These are phyloP conservation scores for Calophaca sinica DNA, from an alignment of 306 rosid genomes.

Conservation along the genomic window DNA sequence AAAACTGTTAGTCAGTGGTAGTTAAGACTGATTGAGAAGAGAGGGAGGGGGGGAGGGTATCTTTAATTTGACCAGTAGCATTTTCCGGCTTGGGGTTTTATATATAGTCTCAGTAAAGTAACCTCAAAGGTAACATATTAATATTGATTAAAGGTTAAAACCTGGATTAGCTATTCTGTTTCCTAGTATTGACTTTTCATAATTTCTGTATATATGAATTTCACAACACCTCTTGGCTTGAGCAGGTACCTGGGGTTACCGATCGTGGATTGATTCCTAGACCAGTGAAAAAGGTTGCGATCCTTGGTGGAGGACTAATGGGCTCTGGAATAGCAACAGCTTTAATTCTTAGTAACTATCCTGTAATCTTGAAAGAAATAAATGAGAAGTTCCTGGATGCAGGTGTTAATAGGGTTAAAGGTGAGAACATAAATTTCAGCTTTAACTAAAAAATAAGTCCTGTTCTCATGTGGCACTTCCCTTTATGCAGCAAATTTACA, in stretches of 20 bases:
- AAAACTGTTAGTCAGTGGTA: background rate
- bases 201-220: background rate
- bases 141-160: too few species aligned
- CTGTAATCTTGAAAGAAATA: constrained; percentile 91
- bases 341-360: constrained; percentile 75
- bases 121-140: too few species aligned
- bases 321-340: constrained; percentile 98
- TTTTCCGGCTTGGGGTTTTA: too few species aligned
- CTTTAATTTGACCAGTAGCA: too few species aligned
- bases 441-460: constrained; percentile 11
- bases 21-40: background rate
- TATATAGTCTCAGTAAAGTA: too few species aligned
- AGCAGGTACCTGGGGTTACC: constrained; percentile 90
- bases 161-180: too few species aligned
- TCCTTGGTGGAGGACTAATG: constrained; percentile 97
- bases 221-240: constrained; percentile 36
- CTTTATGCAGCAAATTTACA: constrained; percentile 80
- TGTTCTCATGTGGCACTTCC: constrained; percentile 22
- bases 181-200: background rate
- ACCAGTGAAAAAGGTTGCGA: constrained; percentile 77
- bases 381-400: constrained; percentile 87
- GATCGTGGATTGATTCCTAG: constrained; percentile 87
- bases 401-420: constrained; percentile 83
- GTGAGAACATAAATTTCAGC: constrained; percentile 54
- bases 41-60: background rate